These are phyloP conservation scores for Paramyrothecium roridum DNA, from an alignment of 2,329 filamentous ascomycete genomes.

Conservation along the genomic window DNA sequence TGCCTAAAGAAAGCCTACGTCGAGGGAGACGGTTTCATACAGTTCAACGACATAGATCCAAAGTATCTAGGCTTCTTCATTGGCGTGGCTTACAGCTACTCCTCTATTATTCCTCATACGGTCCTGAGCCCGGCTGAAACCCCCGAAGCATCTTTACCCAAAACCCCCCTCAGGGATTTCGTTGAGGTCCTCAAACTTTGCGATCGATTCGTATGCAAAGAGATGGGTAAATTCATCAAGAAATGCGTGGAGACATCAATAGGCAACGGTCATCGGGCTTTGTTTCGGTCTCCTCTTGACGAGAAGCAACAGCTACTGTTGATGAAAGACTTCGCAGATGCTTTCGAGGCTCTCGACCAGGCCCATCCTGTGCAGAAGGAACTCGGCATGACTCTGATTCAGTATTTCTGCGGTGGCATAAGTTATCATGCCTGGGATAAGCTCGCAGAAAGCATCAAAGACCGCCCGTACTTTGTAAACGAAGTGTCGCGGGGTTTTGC, in stretches of 20 bases:
- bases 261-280: constrained; percentile 26
- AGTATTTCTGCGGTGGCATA: constrained; percentile 29
- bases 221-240: constrained; percentile 24
- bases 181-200: constrained; percentile 34
- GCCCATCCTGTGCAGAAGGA: constrained; percentile 16
- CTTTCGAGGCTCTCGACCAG: constrained; percentile 25
- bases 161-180: constrained; percentile 25
- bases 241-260: constrained; percentile 25
- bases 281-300: constrained; percentile 22
- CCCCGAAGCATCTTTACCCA: constrained; percentile 20
- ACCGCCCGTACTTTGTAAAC: constrained; percentile 24
- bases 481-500: constrained; percentile 27
- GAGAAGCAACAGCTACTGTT: constrained; percentile 20
- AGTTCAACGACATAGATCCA: constrained; percentile 28
- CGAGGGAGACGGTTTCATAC: constrained; percentile 21
- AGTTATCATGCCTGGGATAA: constrained; percentile 21
- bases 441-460: constrained; percentile 17
- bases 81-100: constrained; percentile 29
- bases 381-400: constrained; percentile 19
- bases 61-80: constrained; percentile 29
- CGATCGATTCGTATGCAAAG: constrained; percentile 27
- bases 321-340: constrained; percentile 31
- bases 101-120: constrained; percentile 25
- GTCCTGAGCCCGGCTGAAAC: constrained; percentile 15
- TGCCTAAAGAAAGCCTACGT: constrained; percentile 21